A percentile compares a stretch with the other conserved stretches of the same genome.
Conservation (phyloP, 78 protist genomes). For the Guillardia theta region DNA sequence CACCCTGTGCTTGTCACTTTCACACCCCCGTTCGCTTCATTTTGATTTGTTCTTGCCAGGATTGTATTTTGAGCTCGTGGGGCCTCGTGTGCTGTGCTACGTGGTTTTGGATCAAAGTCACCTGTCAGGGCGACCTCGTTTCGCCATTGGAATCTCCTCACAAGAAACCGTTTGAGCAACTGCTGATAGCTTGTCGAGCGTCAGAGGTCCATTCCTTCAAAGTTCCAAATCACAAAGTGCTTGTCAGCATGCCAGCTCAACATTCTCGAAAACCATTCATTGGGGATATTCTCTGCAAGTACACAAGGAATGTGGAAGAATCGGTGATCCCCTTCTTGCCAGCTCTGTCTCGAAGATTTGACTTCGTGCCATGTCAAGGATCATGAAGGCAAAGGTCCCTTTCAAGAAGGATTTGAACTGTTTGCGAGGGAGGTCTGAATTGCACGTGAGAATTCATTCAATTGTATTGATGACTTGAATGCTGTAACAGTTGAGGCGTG, state of each 20-base stretch:
- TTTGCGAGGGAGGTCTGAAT: not conserved
- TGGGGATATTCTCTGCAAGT: not conserved
- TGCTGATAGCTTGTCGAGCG: not conserved
- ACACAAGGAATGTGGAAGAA: too few relatives aligned
- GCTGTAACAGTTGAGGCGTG: not conserved
- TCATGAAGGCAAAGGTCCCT: not conserved
- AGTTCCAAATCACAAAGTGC: not conserved
- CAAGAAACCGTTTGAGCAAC: constrained; percentile 18
- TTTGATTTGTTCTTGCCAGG: not conserved
- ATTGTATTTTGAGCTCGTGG: not conserved
- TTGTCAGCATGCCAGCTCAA: not conserved
- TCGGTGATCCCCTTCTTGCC: not conserved
- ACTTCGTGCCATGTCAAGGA: not conserved
- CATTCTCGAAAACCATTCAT: constrained; percentile 21
- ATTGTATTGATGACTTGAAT: too few relatives aligned
- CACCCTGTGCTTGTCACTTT: not conserved
- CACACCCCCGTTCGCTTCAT: not conserved
- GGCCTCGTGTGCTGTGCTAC: not conserved
- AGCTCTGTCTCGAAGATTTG: not conserved
- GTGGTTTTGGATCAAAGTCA: not conserved
- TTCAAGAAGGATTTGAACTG: not conserved
- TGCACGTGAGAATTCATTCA: too few relatives aligned
- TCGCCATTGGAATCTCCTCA: not conserved
- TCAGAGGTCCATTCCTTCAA: not conserved
- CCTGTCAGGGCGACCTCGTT: not conserved